phyloP scores from a whole-genome alignment of 2,329 filamentous ascomycete genomes.

The Lizonia empirigonia region DNA sequence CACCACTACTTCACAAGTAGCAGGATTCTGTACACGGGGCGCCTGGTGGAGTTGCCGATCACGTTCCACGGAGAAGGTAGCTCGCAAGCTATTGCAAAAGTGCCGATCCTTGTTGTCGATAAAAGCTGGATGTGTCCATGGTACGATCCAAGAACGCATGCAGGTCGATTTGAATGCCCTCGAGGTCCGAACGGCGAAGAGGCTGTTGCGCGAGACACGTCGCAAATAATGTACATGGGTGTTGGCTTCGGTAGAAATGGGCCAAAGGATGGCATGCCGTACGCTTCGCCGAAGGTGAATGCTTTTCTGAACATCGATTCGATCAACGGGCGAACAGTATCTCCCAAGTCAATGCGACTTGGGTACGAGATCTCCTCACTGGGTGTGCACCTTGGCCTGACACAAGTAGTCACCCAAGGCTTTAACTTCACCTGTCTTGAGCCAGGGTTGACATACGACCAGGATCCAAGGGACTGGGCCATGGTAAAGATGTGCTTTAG shows the following conservation, averaged over 20 bases:
- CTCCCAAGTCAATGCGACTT: slow-evolving; percentile 15
- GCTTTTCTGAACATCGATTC: slow-evolving; percentile 44
- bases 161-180: slow-evolving; percentile 38
- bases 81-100: slow-evolving; percentile 30
- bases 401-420: slow-evolving; percentile 23
- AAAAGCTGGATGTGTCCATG: slow-evolving; percentile 42
- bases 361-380: slow-evolving; percentile 41
- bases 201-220: slow-evolving; percentile 32
- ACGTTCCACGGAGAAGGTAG: slow-evolving; percentile 32
- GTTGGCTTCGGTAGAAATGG: slow-evolving; percentile 45
- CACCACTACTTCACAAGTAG: slow-evolving; percentile 45
- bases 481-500: slow-evolving; percentile 43
- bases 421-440: slow-evolving; percentile 35
- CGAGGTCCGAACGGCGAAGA: slow-evolving; percentile 33
- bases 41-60: slow-evolving; percentile 37
- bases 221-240: slow-evolving; percentile 45
- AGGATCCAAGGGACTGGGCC: slow-evolving; percentile 42
- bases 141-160: slow-evolving; percentile 36
- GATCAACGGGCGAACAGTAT: slow-evolving; percentile 29
- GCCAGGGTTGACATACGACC: slow-evolving; percentile 33
- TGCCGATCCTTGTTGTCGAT: slow-evolving; percentile 42
- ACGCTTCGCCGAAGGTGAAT: slow-evolving; percentile 38
- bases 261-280: slow-evolving; percentile 36
- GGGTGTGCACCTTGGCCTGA: slow-evolving; percentile 41
- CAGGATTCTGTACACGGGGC: slow-evolving; percentile 42